Evolutionary conservation across 225 moss, liverwort and hornwort species (phyloP).

Genomic region (Bryoerythrophyllum caledonicum): DNA sequence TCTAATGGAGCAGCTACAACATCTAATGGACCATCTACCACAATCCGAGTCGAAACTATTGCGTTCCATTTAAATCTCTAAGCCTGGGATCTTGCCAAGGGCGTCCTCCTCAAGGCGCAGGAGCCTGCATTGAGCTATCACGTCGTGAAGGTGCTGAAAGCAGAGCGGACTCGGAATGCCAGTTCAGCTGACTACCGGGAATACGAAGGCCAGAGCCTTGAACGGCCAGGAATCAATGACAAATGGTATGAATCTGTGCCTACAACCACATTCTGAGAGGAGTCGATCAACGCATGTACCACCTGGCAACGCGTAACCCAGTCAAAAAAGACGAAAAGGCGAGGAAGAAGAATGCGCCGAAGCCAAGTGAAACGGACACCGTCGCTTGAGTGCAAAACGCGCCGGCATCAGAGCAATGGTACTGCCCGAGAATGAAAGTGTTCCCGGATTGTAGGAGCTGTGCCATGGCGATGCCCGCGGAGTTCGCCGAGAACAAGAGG

Average conservation of each 20-base stretch:
- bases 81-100: background rate
- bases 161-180: background rate
- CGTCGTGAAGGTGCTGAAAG: background rate
- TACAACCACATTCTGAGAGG: background rate
- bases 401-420: slow-evolving; percentile 40
- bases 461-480: slow-evolving; percentile 56
- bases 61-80: background rate
- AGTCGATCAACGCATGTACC: slow-evolving; percentile 47
- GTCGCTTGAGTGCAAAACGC: slow-evolving; percentile 55
- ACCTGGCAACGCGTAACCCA: slow-evolving; percentile 61
- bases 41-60: background rate
- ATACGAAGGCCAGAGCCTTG: background rate
- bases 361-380: slow-evolving; percentile 50
- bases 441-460: slow-evolving; percentile 51
- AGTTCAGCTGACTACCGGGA: background rate
- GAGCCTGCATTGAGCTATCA: background rate
- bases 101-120: background rate
- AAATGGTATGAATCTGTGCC: background rate
- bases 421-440: slow-evolving; percentile 27
- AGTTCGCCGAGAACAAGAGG: slow-evolving; percentile 60
- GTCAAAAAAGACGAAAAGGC: slow-evolving; percentile 51
- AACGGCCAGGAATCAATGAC: background rate
- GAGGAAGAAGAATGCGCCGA: slow-evolving; percentile 62
- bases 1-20: background rate
- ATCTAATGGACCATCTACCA: background rate